A percentile compares a stretch with the other conserved stretches of the same genome.
phyloP scores from a whole-genome alignment of 805 yeast species.

The Starmerella floricola region DNA sequence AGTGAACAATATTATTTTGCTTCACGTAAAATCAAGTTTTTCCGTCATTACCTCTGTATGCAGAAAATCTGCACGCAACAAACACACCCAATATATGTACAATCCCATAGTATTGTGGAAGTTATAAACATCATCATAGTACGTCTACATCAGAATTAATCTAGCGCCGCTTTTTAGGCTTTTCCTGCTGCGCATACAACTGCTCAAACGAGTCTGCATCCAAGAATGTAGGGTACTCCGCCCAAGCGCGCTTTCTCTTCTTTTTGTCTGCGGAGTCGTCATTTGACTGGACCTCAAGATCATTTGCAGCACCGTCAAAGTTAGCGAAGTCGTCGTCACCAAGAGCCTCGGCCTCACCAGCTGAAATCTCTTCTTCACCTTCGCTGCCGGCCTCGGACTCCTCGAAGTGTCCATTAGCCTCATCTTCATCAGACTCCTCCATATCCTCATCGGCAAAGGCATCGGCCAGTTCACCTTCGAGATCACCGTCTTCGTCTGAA shows the following conservation, averaged over 20 bases:
- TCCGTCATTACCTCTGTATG: no score
- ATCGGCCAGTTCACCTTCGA: slow-evolving; percentile 27
- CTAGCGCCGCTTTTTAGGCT: slow-evolving; percentile 5
- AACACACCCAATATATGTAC: no score
- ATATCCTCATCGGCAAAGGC: slow-evolving; percentile 20
- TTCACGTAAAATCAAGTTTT: no score
- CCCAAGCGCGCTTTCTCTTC: slow-evolving; percentile 24
- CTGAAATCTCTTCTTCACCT: slow-evolving; percentile 38
- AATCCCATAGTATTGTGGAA: no score
- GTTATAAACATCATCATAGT: no score
- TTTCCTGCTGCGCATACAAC: slow-evolving; percentile 3
- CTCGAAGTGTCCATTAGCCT: slow-evolving; percentile 70
- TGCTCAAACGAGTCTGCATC: slow-evolving; percentile 25
- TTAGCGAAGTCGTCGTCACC: slow-evolving; percentile 12
- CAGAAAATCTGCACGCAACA: no score
- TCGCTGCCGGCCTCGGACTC: slow-evolving; percentile 46
- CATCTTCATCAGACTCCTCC: slow-evolving; percentile 36
- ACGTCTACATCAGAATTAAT: no score
- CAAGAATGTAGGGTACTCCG: slow-evolving; percentile 21
- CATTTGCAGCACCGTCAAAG: slow-evolving; percentile 5
- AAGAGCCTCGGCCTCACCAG: slow-evolving; percentile 3
- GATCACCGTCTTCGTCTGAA: slow-evolving; percentile 35
- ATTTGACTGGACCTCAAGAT: slow-evolving; percentile 1
- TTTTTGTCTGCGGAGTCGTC: slow-evolving; percentile 5
- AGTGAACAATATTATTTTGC: no score